phyloP scores from a whole-genome alignment of 139 green algal genomes.

The Coelastrella sp. region DNA sequence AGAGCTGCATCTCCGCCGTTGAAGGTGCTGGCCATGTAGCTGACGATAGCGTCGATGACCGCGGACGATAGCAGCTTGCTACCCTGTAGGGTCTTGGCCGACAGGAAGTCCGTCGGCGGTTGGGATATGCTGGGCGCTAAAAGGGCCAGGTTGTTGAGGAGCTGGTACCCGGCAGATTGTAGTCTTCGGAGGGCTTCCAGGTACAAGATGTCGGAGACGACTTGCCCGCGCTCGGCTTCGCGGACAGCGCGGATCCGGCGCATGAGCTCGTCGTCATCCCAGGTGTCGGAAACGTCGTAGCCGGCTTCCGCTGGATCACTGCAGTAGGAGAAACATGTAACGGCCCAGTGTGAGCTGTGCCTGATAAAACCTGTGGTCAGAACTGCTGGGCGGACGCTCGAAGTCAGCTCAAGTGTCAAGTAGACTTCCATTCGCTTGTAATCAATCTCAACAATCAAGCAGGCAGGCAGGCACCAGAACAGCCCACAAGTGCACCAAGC shows the following conservation, averaged over 20 bases:
- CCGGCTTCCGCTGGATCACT: neutral
- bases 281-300: neutral
- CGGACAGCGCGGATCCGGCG: constrained; percentile 8
- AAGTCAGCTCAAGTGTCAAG: too few relatives aligned
- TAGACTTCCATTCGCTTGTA: too few relatives aligned
- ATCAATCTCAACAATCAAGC: too few relatives aligned
- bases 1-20: neutral
- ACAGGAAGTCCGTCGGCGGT: constrained; percentile 16
- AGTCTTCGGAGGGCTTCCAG: constrained; percentile 7
- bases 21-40: constrained; percentile 10
- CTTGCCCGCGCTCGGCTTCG: constrained; percentile 10
- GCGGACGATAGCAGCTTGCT: constrained; percentile 20
- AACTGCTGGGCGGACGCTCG: too few relatives aligned
- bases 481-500: too few relatives aligned
- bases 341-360: too few relatives aligned
- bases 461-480: too few relatives aligned
- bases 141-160: constrained; percentile 13
- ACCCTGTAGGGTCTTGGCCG: neutral
- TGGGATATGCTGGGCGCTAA: constrained; percentile 13
- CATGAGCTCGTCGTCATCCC: constrained; percentile 34
- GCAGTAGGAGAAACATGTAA: neutral
- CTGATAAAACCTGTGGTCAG: too few relatives aligned
- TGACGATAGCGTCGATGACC: neutral
- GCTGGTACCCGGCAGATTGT: neutral
- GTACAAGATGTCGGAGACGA: constrained; percentile 39